phyloP scores from a whole-genome alignment of 208 protist genomes.

The Leishmania arabica region DNA sequence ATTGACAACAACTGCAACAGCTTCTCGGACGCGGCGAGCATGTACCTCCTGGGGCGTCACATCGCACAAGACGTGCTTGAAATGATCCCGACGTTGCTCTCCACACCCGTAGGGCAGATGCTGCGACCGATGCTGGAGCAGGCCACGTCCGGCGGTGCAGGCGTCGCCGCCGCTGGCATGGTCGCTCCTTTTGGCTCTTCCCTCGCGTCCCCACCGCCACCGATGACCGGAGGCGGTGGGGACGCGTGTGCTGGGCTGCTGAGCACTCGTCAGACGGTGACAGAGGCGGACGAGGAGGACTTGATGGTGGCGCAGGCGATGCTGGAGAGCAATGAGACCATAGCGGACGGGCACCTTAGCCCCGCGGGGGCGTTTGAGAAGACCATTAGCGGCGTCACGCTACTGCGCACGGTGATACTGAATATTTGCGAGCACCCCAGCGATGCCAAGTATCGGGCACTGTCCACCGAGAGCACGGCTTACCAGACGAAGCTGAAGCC shows the following conservation, averaged over 20 bases:
- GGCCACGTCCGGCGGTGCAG: constrained; percentile 37
- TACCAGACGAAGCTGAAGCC: constrained; percentile 69
- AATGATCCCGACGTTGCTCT: constrained; percentile 77
- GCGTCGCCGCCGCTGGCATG: neutral
- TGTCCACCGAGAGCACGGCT: constrained; percentile 59
- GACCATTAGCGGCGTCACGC: constrained; percentile 41
- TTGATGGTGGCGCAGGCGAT: constrained; percentile 55
- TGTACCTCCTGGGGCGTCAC: constrained; percentile 68
- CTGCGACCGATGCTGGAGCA: constrained; percentile 80
- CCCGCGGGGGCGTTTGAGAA: constrained; percentile 39
- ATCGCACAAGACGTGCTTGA: constrained; percentile 75
- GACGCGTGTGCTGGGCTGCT: constrained; percentile 36
- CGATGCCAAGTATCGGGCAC: constrained; percentile 52
- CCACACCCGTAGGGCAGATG: constrained; percentile 82
- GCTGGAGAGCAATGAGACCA: constrained; percentile 72
- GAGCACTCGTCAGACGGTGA: constrained; percentile 33
- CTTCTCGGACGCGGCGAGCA: constrained; percentile 84
- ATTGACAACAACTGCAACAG: constrained; percentile 95
- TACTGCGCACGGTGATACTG: constrained; percentile 45
- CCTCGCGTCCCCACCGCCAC: constrained; percentile 1
- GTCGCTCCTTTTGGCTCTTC: neutral
- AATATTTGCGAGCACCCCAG: constrained; percentile 64
- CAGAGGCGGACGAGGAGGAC: constrained; percentile 66
- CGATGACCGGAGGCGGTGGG: neutral
- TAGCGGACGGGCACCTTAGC: constrained; percentile 33